Base-by-base conservation (phyloP, 768 basidiomycete genomes). In the Tephrocybe sp. region DNA sequence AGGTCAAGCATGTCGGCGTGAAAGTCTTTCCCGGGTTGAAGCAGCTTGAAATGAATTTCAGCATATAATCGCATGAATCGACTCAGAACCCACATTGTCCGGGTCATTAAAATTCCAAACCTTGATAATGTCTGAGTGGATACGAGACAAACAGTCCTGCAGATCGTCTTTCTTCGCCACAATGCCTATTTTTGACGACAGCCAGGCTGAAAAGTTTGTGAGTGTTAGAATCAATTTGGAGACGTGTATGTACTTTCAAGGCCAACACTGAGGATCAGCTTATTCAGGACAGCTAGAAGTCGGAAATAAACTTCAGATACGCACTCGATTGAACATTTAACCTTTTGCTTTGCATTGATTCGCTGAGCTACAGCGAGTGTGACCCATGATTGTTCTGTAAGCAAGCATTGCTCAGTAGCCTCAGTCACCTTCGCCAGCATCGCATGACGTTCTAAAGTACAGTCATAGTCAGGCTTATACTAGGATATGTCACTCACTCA, bases 61-160 rank as follows among this genome's bases (percentile, higher is more conserved):
- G 42, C 11, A 39, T 15, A 37, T 19, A 24, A 21, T 18, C 24
- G 21, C 36, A 24, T n/a, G 21, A 9, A 0, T 25, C 8, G 16
- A 5, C 3, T 19, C 24, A n/a, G 13, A 9, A 16, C 31, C 48
- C 34, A 61, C 61, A 25, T 42, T 32, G 21, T 46, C 15, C 7
- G 55, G 61, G 44, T 62, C 59, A n/a, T 48, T 32, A 40, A 67
- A 64, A 52, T 66, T 65, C 62, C 62, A 63, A 18, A 57, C 47
- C 21, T 51, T 39, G 19, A 61, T 44, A 19, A 64, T 63, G 35
- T 64, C 62, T 11, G 47, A 16, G 22, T 54, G 53, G 39, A 54
- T 51, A n/a, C 44, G 44, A 30, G 31, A 50, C 38, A 54, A 38
- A 45, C 53, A 54, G 19, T 45, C 34, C 15, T 46, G 28, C 13